phyloP scores from a whole-genome alignment of 192 early-diverging fungal species.

The Entomortierella parvispora region DNA sequence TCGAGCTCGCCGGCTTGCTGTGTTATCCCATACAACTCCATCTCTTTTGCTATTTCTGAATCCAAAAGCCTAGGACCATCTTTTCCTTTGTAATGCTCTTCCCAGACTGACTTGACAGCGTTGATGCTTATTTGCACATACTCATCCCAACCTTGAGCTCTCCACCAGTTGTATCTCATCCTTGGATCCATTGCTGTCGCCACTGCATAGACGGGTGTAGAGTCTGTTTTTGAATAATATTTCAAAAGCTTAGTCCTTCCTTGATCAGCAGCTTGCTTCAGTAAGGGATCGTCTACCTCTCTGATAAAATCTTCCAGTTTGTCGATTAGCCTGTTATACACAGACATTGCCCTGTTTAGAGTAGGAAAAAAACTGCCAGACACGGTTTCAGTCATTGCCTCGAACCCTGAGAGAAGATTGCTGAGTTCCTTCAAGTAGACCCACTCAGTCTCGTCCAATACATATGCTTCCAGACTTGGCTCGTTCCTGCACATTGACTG shows the following conservation, averaged over 20 bases:
- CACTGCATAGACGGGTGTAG: constrained; percentile 27
- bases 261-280: constrained; percentile 5
- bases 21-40: constrained; percentile 12
- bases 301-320: constrained; percentile 15
- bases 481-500: constrained; percentile 32
- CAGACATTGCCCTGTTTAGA: constrained; percentile 32
- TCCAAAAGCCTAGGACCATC: constrained; percentile 3
- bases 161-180: constrained; percentile 31
- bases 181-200: constrained; percentile 34
- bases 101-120: constrained; percentile 1
- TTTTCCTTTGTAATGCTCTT: constrained; percentile 12
- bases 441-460: constrained; percentile 24
- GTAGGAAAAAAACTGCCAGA: constrained; percentile 21
- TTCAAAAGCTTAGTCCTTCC: constrained; percentile 22
- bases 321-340: constrained; percentile 23
- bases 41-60: constrained; percentile 1
- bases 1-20: constrained; percentile 14
- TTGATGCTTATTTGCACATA: neutral
- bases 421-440: constrained; percentile 8
- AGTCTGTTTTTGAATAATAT: constrained; percentile 29
- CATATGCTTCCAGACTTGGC: neutral
- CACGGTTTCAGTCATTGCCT: constrained; percentile 8
- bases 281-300: neutral
- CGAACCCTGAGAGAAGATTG: constrained; percentile 7
- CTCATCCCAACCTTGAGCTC: constrained; percentile 8